Evolutionary conservation across 192 early-diverging fungal species (phyloP).

Genomic region (Coemansia sp.): DNA sequence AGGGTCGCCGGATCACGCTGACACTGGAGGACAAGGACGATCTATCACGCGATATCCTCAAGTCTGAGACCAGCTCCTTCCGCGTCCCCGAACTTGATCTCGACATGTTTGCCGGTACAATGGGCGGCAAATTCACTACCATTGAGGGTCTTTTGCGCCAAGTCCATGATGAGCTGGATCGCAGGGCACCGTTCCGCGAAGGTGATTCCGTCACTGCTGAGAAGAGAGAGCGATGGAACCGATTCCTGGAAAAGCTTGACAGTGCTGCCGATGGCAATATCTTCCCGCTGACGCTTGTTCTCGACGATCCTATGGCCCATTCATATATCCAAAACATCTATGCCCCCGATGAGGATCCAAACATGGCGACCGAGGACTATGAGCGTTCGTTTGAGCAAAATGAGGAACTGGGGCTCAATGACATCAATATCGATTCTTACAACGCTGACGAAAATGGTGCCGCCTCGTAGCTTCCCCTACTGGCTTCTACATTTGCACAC

Average conservation of each 20-base stretch:
- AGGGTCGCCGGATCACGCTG: slow-evolving; percentile 81
- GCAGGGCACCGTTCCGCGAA: slow-evolving; percentile 60
- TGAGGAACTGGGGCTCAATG: slow-evolving; percentile 86
- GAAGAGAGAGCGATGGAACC: slow-evolving; percentile 57
- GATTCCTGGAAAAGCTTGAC: slow-evolving; percentile 72
- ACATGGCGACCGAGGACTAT: slow-evolving; percentile 84
- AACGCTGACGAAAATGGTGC: slow-evolving; percentile 10
- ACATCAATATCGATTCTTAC: slow-evolving; percentile 77
- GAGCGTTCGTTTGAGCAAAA: slow-evolving; percentile 87
- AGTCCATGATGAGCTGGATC: slow-evolving; percentile 81
- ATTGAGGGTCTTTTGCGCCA: slow-evolving; percentile 90
- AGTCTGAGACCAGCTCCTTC: slow-evolving; percentile 92
- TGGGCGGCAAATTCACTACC: slow-evolving; percentile 95
- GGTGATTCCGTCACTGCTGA: slow-evolving; percentile 70
- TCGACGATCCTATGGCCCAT: slow-evolving; percentile 91
- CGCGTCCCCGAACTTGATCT: slow-evolving; percentile 86
- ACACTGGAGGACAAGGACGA: slow-evolving; percentile 83
- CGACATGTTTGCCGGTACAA: slow-evolving; percentile 81
- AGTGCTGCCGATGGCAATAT: slow-evolving; percentile 61
- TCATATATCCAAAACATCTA: slow-evolving; percentile 91
- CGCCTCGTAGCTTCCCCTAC: not conserved
- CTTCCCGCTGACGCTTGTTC: slow-evolving; percentile 68
- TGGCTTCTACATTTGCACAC: too few relatives aligned
- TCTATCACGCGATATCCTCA: slow-evolving; percentile 89
- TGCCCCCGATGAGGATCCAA: slow-evolving; percentile 93